Base-by-base conservation (phyloP, 495 filamentous ascomycete species). In the Parathielavia hyrcaniae region DNA sequence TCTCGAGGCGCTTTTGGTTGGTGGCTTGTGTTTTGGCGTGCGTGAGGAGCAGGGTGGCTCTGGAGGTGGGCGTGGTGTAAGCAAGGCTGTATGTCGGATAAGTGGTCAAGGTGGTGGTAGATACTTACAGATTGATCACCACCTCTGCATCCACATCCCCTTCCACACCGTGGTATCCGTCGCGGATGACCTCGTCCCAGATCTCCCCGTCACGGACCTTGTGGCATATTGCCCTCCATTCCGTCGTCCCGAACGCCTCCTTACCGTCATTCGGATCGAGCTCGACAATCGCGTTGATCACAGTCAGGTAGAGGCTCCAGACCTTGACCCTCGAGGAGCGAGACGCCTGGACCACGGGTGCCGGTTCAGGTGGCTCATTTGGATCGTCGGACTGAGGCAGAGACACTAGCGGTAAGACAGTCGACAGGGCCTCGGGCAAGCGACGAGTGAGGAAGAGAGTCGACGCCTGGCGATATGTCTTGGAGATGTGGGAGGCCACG, bases 241-340 rank as follows among this genome's bases (percentile, higher is more conserved):
- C 83, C 57, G 86, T 81, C 43, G 80, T 83, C 0, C 95, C 95
- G 76, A 97, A 91, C 23, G 84, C 79, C 16, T 81, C 81, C 72
- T 91, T 96, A 34, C 92, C 93, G 67, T 96, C 90, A 63, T 96
- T 89, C n/a, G 85, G 73, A 17, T 88, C 89, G 62, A 97, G 77
- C 60, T 97, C 91, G 38, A 92, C 78, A 47, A 96, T 86, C 23
- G 88, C 88, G 73, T 96, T 95, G 36, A 97, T 79, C 23, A 97
- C 82, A 0, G 90, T 95, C 50, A 97, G 82, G 70, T 97, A 97
- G 63, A 98, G 79, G 71, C 89, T 95, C 95, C 95, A 98, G 54
- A 97, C 83, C 70, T 96, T 97, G 72, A 96, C 89, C 60, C 92
- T 79, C 57, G 87, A 89, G 40, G 83, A 85, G 52, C 83, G 79